Conservation (phyloP, 2,329 filamentous ascomycete species). For the Phyllosticta citrichinensis region DNA sequence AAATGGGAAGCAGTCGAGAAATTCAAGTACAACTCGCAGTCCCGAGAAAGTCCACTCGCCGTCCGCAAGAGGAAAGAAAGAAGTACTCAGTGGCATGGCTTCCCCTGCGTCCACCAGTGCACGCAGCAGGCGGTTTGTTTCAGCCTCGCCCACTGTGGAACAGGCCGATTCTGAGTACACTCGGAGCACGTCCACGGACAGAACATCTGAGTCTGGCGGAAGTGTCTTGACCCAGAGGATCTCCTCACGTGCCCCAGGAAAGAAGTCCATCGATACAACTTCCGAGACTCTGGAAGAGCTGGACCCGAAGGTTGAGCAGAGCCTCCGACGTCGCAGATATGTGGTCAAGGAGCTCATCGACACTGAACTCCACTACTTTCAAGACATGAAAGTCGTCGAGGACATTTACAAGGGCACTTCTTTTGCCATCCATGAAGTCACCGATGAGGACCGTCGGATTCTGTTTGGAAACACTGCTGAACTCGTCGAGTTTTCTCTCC, state of each 20-base stretch:
- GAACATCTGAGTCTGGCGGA: neutral
- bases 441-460: slow-evolving; percentile 72
- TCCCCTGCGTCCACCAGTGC: neutral
- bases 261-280: neutral
- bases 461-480: slow-evolving; percentile 91
- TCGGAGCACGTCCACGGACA: neutral
- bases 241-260: neutral
- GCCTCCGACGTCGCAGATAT: slow-evolving; percentile 70
- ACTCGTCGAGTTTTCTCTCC: slow-evolving; percentile 75
- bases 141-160: neutral
- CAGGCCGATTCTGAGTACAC: neutral
- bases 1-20: neutral
- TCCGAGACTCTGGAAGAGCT: neutral
- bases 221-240: neutral
- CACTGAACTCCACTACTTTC: slow-evolving; percentile 81
- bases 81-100: neutral
- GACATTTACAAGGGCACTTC: slow-evolving; percentile 97
- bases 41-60: neutral
- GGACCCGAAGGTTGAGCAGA: slow-evolving; percentile 39
- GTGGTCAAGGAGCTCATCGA: slow-evolving; percentile 87
- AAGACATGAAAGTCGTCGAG: slow-evolving; percentile 94
- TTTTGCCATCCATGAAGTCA: slow-evolving; percentile 68
- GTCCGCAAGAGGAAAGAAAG: neutral
- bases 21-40: neutral
- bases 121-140: neutral